Base-by-base conservation (phyloP, 2,329 filamentous ascomycete genomes). In the Ramichloridium luteum region DNA sequence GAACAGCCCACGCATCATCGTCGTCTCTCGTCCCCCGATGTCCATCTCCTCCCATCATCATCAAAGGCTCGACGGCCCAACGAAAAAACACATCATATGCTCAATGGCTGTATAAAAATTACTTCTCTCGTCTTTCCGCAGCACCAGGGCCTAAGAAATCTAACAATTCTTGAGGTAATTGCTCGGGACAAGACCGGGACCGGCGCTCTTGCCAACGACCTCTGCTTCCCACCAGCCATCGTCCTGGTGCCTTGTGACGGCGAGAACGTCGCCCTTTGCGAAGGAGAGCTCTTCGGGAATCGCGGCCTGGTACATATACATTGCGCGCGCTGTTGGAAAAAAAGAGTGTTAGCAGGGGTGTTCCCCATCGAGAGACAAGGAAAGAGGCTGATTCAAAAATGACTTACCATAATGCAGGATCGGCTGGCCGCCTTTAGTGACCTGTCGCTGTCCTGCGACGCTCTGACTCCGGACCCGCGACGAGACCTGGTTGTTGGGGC, bases 181-280 rank as follows among this genome's bases (percentile, higher is more conserved):
- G 43, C 71, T 76, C 3, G 74, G 74, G 31, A 79, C 74, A 44
- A 79, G 58, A 14, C 74, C 74, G 11, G 67, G 56, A 25, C 60
- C 55, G 25, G 60, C 60, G 40, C 62, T 63, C 46, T 65, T 67
- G 13, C 77, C 77, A 27, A 86, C 81, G 25, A 94, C 74, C 57
- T 94, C 88, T 9, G 92, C 92, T 62, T 98, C 90, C 90, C 92
- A 98, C 90, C 90, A 98, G 13, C 90, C 90, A 53, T 98, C 90
- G 54, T 98, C 90, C 59, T 98, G 90, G 49, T 93, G 74, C 38
- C 86, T 72, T 28, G 94, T 65, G 10, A 98, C 77, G 2, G 88
- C 84, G 10, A 98, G 67, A 37, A 88, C 75, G 52, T 98, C 92
- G 28, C 86, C 86, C 62, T 98, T 98, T 28, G 69, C 68, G 57